Base-by-base conservation (phyloP, 2,329 filamentous ascomycete genomes). In the Trichoderma sp. region DNA sequence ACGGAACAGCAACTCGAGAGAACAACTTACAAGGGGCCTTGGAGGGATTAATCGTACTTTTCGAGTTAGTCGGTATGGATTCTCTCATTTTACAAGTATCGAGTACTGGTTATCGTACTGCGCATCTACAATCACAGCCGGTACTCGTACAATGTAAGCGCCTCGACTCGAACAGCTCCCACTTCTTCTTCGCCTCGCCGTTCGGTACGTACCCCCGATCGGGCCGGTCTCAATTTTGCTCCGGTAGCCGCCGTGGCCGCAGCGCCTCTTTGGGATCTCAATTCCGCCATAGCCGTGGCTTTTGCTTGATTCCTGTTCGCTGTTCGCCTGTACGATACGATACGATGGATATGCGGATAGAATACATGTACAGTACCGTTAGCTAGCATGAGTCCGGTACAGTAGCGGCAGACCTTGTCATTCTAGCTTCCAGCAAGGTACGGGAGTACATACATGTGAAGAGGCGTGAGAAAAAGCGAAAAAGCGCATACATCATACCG, bases 231-330 rank as follows among this genome's bases (percentile, higher is more conserved):
- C 57, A 69, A 69, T 36, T 47, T 62, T 69, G 66, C 66, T 69
- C 66, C 66, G 66, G 36, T 62, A 69, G 66, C 66, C 66, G 66
- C 66, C 55, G 43, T 68, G 55, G 66, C 66, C 66, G 66, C 66
- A 55, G 34, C 59, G 59, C 59, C 36, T 57, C 26, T n/a, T 50
- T 43, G 39, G 4, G 62, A 62, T 69, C 26, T 36, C 66, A 7
- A 62, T 69, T 62, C 66, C 66, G 66, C 32, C 57, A 61, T 69
- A 69, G 66, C 66, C 57, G 66, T 69, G 62, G 36, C 13, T 17
- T 30, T 20, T 63, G 34, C n/a, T 13, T 39, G 20, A 43, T 23
- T 26, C 59, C 43, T 50, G n/a, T 50, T 50, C n/a, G 17, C n/a
- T n/a, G 34, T 36, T 36, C 13, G 34, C 34, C 34, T 36, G 34